Percentiles rank a stretch among this genome's conserved stretches.
Conservation (phyloP, 1,284 basidiomycete species). For the Malassezia equina region DNA sequence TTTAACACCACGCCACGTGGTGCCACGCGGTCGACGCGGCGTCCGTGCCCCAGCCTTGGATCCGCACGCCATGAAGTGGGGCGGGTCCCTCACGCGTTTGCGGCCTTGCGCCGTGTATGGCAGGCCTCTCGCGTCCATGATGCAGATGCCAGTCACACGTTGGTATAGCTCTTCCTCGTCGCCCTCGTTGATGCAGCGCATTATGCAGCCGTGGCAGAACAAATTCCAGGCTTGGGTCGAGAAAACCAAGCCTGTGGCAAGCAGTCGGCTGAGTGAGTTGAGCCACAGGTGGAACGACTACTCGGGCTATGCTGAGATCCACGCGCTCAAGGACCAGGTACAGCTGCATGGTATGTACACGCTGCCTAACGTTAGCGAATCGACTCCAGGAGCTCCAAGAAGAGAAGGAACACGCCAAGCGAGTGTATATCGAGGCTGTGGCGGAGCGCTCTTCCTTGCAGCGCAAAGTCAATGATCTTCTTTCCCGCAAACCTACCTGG, state of each 20-base stretch:
- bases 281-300: constrained; percentile 31
- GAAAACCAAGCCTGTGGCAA: neutral
- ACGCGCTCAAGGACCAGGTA: constrained; percentile 25
- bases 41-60: neutral
- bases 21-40: neutral
- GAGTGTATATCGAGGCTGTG: constrained; percentile 28
- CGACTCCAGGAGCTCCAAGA: constrained; percentile 17
- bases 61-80: neutral
- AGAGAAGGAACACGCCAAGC: constrained; percentile 20
- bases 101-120: neutral
- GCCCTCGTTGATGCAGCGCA: neutral
- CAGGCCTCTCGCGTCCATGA: neutral
- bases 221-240: constrained; percentile 3
- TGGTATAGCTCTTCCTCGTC: neutral
- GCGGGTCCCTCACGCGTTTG: neutral
- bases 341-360: constrained; percentile 13
- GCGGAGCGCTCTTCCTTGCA: constrained; percentile 25
- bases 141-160: neutral
- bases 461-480: constrained; percentile 36
- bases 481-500: constrained; percentile 37
- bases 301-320: constrained; percentile 32
- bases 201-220: neutral
- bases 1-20: constrained; percentile 6
- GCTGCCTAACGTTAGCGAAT: constrained; percentile 15
- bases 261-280: constrained; percentile 15